A percentile compares a stretch with the other conserved stretches of the same genome.
Evolutionary conservation across 306 rosid species (phyloP).

Genomic region (Cucumis sativus): DNA sequence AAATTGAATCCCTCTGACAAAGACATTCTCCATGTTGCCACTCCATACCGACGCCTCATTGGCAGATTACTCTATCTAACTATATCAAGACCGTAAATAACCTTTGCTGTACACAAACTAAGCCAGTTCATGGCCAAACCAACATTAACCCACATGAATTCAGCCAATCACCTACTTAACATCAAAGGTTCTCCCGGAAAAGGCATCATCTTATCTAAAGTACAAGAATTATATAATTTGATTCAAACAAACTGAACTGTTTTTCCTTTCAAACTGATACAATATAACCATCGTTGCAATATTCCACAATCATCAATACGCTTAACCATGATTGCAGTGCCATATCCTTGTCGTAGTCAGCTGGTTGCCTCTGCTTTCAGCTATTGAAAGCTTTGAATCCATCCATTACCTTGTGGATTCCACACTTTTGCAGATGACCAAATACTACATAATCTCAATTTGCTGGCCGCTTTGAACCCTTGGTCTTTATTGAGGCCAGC

Average conservation of each 20-base stretch:
- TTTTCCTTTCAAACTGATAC: background rate
- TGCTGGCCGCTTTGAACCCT: constrained; percentile 11
- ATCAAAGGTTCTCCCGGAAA: too few relatives aligned
- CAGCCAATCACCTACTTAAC: too few relatives aligned
- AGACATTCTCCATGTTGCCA: too few relatives aligned
- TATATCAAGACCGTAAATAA: too few relatives aligned
- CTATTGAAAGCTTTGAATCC: constrained; percentile 2
- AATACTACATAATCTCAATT: constrained; percentile 22
- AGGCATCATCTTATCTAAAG: too few relatives aligned
- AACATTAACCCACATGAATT: too few relatives aligned
- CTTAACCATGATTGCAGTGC: constrained; percentile 9
- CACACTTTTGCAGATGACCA: constrained; percentile 26
- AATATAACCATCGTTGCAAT: background rate
- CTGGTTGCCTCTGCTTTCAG: constrained; percentile 7
- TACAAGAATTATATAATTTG: background rate
- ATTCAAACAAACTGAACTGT: constrained; percentile 19
- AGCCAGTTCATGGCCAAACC: too few relatives aligned
- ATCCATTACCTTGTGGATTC: constrained; percentile 17
- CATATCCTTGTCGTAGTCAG: constrained; percentile 10
- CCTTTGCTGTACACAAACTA: too few relatives aligned
- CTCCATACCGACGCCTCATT: too few relatives aligned
- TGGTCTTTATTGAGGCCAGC: constrained; percentile 18
- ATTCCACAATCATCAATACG: constrained; percentile 20
- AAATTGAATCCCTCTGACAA: too few relatives aligned
- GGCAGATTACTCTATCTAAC: too few relatives aligned